These are phyloP conservation scores for Penicillium sp. DNA, from an alignment of 2,329 filamentous ascomycete species.

Conservation along the genomic window DNA sequence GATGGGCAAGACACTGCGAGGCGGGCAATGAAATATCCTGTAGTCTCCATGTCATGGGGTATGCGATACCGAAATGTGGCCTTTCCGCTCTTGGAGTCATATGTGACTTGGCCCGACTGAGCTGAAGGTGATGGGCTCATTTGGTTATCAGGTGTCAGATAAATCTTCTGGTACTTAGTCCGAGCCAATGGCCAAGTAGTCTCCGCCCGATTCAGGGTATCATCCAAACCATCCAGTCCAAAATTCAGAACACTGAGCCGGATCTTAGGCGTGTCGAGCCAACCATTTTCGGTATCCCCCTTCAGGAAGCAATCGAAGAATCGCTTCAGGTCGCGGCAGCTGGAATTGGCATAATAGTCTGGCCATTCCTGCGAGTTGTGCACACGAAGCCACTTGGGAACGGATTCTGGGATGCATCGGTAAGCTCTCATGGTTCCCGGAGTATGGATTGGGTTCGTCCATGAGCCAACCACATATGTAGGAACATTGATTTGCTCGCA, in stretches of 20 bases:
- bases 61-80: not conserved
- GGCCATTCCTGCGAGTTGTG: not conserved
- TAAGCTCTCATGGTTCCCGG: not conserved
- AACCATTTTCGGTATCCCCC: not conserved
- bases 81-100: not conserved
- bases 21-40: not conserved
- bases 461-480: not conserved
- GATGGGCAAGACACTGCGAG: not conserved
- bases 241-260: not conserved
- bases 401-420: not conserved
- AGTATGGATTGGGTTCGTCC: not conserved
- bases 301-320: not conserved
- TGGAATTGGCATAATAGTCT: not conserved
- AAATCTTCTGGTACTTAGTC: not conserved
- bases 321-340: not conserved
- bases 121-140: not conserved
- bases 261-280: not conserved
- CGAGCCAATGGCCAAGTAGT: not conserved
- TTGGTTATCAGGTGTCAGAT: not conserved
- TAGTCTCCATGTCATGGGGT: not conserved
- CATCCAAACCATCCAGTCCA: not conserved
- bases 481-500: not conserved
- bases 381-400: not conserved
- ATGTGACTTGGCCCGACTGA: not conserved
- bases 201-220: not conserved